Evolutionary conservation across 2,329 filamentous ascomycete genomes (phyloP).

Genomic region (Fusarium sp.): DNA sequence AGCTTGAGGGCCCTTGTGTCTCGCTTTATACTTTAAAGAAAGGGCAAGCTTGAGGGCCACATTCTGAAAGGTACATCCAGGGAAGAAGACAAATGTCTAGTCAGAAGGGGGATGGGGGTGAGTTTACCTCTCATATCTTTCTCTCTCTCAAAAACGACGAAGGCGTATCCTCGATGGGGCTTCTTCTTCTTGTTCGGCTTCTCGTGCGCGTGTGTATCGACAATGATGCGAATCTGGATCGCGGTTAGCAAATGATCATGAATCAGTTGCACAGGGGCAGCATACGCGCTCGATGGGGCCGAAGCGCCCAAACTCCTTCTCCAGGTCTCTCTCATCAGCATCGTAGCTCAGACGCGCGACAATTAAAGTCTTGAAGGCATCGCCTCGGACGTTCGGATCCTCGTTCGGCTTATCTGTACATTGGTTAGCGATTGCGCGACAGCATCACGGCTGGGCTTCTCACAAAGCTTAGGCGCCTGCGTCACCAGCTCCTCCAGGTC

Average conservation of each 20-base stretch:
- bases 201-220: constrained; percentile 76
- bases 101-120: constrained; percentile 49
- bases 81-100: constrained; percentile 39
- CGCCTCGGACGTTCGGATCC: constrained; percentile 89
- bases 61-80: constrained; percentile 48
- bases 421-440: constrained; percentile 25
- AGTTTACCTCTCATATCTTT: constrained; percentile 98
- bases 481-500: constrained; percentile 71
- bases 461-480: constrained; percentile 75
- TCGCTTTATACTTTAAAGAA: constrained; percentile 57
- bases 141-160: constrained; percentile 96
- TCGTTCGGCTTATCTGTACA: constrained; percentile 80
- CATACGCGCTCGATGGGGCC: constrained; percentile 92
- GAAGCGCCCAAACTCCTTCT: constrained; percentile 92
- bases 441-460: constrained; percentile 33
- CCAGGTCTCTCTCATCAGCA: constrained; percentile 87
- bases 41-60: constrained; percentile 58
- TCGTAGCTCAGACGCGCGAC: constrained; percentile 92
- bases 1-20: constrained; percentile 67
- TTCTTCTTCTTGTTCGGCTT: constrained; percentile 84
- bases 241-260: constrained; percentile 27
- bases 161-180: constrained; percentile 90
- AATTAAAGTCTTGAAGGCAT: constrained; percentile 95
- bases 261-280: background rate
- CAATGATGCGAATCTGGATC: constrained; percentile 84